Conservation (phyloP, 345 rosid genomes). For the Carallia brachiata region DNA sequence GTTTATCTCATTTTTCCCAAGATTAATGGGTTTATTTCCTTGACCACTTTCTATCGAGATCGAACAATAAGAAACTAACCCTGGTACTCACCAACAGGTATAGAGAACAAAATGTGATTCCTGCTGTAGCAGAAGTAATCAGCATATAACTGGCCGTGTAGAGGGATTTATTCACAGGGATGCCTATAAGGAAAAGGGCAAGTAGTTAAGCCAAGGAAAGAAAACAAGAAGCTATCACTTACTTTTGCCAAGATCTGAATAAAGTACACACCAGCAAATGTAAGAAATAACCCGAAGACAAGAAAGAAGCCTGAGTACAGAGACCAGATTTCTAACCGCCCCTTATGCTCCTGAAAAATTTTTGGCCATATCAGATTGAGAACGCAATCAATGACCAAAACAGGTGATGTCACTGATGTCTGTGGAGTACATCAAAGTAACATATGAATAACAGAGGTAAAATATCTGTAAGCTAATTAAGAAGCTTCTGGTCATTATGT, state of each 20-base stretch:
- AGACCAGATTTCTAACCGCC: slow-evolving; percentile 34
- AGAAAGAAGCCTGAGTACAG: slow-evolving; percentile 27
- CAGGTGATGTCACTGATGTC: not conserved
- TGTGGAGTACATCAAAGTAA: not conserved
- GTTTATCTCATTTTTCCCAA: too few relatives aligned
- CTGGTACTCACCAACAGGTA: slow-evolving; percentile 39
- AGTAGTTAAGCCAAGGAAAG: not conserved
- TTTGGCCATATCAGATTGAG: not conserved
- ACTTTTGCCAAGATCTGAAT: not conserved
- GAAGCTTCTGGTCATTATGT: not conserved
- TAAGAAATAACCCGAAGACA: slow-evolving; percentile 31
- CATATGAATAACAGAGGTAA: not conserved
- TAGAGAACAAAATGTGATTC: slow-evolving; percentile 35
- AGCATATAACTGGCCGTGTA: slow-evolving; percentile 40
- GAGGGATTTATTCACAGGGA: slow-evolving; percentile 42
- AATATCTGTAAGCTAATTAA: not conserved
- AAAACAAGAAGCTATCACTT: not conserved
- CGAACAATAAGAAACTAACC: not conserved
- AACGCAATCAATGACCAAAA: slow-evolving; percentile 2
- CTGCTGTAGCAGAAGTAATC: slow-evolving; percentile 45
- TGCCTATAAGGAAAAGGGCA: slow-evolving; percentile 24
- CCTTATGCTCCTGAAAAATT: slow-evolving; percentile 39
- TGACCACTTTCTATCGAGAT: too few relatives aligned
- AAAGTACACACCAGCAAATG: slow-evolving; percentile 29
- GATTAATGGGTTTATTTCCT: too few relatives aligned